Conservation (phyloP, 345 rosid species). For the Populus alba region DNA sequence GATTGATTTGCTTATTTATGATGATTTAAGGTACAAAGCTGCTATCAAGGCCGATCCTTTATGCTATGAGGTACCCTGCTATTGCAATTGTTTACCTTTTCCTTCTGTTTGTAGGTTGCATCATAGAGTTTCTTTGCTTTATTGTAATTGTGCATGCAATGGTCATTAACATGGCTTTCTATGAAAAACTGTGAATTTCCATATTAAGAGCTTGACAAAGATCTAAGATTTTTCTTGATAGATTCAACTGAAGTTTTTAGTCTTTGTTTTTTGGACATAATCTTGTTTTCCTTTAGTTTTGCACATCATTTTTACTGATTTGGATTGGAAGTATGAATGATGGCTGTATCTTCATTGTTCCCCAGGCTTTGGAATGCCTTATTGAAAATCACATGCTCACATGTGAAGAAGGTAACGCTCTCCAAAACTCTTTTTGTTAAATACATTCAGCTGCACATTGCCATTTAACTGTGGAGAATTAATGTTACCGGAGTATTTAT, state of each 20-base stretch:
- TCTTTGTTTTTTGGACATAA: conserved; percentile 1
- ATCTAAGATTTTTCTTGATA: neutral
- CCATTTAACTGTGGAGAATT: neutral
- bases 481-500: neutral
- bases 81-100: neutral
- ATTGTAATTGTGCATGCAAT: conserved; percentile 1
- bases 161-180: neutral
- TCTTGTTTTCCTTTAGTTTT: neutral
- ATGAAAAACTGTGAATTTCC: neutral
- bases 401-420: conserved; percentile 71
- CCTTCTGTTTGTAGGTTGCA: neutral
- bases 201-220: neutral
- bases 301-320: neutral
- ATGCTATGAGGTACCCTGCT: conserved; percentile 77
- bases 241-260: neutral
- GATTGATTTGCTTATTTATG: conserved; percentile 15
- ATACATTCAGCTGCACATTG: neutral
- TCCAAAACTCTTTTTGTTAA: neutral
- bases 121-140: conserved; percentile 1
- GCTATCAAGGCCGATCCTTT: conserved; percentile 96
- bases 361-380: conserved; percentile 95
- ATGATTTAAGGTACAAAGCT: conserved; percentile 77
- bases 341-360: conserved; percentile 17
- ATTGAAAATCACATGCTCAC: conserved; percentile 94
- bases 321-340: neutral